These are phyloP conservation scores for Dactylonectria estremocensis DNA, from an alignment of 2,329 filamentous ascomycete genomes.

Conservation along the genomic window DNA sequence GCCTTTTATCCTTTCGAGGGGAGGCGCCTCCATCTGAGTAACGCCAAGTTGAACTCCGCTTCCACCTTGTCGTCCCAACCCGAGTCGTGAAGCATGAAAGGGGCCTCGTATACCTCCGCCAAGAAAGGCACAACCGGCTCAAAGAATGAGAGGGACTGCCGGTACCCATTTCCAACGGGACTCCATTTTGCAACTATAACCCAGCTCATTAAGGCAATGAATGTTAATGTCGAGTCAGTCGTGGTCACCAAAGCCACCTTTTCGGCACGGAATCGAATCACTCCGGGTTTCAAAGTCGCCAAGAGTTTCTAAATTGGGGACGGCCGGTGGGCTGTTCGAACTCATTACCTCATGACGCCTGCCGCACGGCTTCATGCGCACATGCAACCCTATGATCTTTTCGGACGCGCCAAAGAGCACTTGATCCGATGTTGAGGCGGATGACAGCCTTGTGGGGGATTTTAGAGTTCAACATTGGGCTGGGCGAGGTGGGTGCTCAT, in stretches of 20 bases:
- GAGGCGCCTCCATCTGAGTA: neutral
- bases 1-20: neutral
- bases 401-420: neutral
- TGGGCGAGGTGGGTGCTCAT: neutral
- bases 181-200: neutral
- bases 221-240: conserved; percentile 3
- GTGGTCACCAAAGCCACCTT: neutral
- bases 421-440: neutral
- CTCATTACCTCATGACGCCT: neutral
- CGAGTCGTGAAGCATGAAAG: neutral
- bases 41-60: neutral
- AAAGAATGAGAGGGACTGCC: neutral
- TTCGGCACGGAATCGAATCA: neutral
- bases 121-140: neutral
- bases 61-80: neutral
- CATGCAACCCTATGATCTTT: neutral
- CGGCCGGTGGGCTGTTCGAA: neutral
- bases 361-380: neutral
- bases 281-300: neutral
- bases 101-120: neutral
- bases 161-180: conserved; percentile 5
- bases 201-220: neutral
- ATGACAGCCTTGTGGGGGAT: neutral
- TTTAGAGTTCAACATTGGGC: neutral
- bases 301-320: neutral